phyloP scores from a whole-genome alignment of 164 flowering plant genomes.

The Annona cherimola region DNA sequence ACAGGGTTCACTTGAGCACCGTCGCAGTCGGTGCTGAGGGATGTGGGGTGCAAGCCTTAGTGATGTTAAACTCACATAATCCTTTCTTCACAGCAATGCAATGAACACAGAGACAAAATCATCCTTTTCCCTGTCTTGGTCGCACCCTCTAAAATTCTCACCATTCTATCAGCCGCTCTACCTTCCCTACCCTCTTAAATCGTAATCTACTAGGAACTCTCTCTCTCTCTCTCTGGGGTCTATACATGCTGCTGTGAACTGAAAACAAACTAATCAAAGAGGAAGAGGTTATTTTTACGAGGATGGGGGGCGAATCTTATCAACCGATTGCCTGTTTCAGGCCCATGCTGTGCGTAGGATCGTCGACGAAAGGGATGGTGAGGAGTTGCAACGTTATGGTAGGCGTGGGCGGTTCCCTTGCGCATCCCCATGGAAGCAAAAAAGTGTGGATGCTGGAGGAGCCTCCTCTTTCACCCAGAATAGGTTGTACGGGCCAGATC shows the following conservation, averaged over 20 bases:
- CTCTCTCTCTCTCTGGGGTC: slow-evolving; percentile 1
- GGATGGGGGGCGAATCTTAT: not conserved
- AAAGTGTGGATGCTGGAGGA: not conserved
- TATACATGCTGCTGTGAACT: not conserved
- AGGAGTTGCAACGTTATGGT: not conserved
- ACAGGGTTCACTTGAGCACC: too few species aligned
- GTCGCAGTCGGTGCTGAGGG: too few species aligned
- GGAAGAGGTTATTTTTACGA: not conserved
- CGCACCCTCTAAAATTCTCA: not conserved
- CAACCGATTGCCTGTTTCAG: not conserved
- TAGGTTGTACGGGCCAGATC: not conserved
- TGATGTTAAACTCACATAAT: not conserved
- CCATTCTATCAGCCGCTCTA: not conserved
- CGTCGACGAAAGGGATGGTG: not conserved
- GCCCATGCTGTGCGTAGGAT: not conserved
- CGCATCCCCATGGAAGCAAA: not conserved
- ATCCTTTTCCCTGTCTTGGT: not conserved
- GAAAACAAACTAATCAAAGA: not conserved
- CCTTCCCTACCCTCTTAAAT: not conserved
- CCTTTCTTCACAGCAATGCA: not conserved
- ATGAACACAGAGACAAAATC: not conserved
- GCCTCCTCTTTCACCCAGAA: slow-evolving; percentile 3
- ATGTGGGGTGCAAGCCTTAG: too few species aligned
- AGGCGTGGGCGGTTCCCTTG: not conserved
- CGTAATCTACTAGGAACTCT: not conserved